Base-by-base conservation (phyloP, 345 rosid genomes). In the Reutealis trisperma region DNA sequence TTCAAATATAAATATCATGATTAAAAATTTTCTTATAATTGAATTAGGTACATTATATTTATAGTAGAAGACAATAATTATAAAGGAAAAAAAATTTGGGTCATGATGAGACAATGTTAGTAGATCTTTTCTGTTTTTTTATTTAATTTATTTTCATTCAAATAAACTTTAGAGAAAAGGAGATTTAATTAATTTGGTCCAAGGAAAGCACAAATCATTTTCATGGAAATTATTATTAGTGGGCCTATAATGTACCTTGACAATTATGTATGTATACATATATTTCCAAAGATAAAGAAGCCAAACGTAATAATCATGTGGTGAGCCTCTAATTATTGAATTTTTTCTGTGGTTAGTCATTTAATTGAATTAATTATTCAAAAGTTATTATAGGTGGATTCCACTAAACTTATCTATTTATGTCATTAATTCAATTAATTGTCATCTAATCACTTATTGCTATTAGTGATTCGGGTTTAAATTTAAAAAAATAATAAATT, bases 151-250 rank as follows among this genome's bases (percentile, higher is more conserved):
- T 63, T 12, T 63, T 16, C 32, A 16, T 63, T 63, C 3, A 30
- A 63, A 11, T 25, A 1, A 63, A 63, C 3, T 6, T 47, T 25
- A 57, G 6, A 3, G 61, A n/a, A 11, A n/a, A 8, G 19, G 7
- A 67, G 12, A 21, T 65, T 65, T 3, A 34, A 8, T 49, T 30
- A 27, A 58, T 67, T 16, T 24, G 49, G 37, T 24, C 27, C 44
- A 37, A 73, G 5, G 16, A 22, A 5, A 32, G 24, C 37, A 64
- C 0, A 54, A 45, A 52, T 72, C 44, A 67, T 51, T 70, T 61
- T 82, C 78, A n/a, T 8, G 63, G 44, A 41, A 75, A 82, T 65
- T 78, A 78, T 72, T 77, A 77, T 71, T 51, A 19, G 77, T 72
- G 82, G 85, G 80, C 30, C 77, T 51, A 34, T 14, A 21, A 3